Conservation (phyloP, 2,329 filamentous ascomycete species). For the Arachnopeziza araneosa region DNA sequence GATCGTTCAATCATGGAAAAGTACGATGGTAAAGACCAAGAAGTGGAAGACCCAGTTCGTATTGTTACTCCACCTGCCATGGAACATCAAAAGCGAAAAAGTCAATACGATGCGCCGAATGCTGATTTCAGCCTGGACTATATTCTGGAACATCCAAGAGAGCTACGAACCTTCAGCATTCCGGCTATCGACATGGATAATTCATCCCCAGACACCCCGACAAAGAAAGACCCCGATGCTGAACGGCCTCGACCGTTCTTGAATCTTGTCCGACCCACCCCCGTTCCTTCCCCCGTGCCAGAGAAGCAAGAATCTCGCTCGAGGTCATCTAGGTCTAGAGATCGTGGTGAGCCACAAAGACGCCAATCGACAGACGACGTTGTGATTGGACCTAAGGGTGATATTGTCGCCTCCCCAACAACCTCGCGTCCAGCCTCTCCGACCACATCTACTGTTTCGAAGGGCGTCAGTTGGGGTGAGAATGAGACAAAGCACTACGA, state of each 20-base stretch:
- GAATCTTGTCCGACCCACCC: conserved; percentile 57
- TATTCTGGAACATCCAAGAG: conserved; percentile 45
- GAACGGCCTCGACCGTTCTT: conserved; percentile 43
- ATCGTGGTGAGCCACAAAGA: conserved; percentile 7
- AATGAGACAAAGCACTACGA: conserved; percentile 61
- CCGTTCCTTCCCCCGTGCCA: conserved; percentile 44
- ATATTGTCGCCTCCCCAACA: conserved; percentile 39
- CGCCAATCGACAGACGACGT: conserved; percentile 29
- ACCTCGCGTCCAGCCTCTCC: conserved; percentile 30
- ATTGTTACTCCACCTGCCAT: conserved; percentile 53
- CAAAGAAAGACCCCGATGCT: conserved; percentile 24
- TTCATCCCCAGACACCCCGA: conserved; percentile 34
- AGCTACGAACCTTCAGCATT: conserved; percentile 37
- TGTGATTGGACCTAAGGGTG: conserved; percentile 36
- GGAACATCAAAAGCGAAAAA: conserved; percentile 40
- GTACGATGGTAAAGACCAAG: conserved; percentile 35
- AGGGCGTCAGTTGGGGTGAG: conserved; percentile 59
- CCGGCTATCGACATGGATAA: conserved; percentile 24
- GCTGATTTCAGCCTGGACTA: conserved; percentile 61
- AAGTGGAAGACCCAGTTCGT: conserved; percentile 32
- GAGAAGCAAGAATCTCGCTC: conserved; percentile 34
- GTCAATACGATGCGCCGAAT: conserved; percentile 51
- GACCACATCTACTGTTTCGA: conserved; percentile 41
- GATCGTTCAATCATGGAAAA: conserved; percentile 51
- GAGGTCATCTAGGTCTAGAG: conserved; percentile 12